Evolutionary conservation across 257 asterid species (phyloP).

Genomic region (Solanum virginianum): DNA sequence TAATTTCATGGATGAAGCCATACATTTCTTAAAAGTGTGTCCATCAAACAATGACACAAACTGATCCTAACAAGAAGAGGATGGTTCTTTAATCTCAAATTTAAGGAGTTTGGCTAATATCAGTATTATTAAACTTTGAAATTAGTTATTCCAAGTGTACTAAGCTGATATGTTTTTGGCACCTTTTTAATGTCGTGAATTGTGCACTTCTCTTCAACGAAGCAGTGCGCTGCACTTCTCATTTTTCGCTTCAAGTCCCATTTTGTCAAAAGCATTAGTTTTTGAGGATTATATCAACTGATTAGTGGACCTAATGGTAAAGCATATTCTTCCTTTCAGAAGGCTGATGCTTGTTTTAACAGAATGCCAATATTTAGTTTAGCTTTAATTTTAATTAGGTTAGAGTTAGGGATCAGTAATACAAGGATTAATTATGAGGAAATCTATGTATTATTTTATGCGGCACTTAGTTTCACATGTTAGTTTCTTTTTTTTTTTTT

Average conservation of each 20-base stretch:
- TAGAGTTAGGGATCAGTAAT: not conserved
- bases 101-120: not conserved
- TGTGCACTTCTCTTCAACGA: not conserved
- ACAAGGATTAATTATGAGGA: not conserved
- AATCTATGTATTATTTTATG: not conserved
- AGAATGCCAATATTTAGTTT: not conserved
- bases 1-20: not conserved
- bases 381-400: not conserved
- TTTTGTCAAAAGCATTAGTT: not conserved
- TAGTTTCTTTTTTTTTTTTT: too few relatives aligned
- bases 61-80: not conserved
- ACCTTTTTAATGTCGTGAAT: not conserved
- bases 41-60: not conserved
- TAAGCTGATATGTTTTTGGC: not conserved
- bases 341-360: not conserved
- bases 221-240: not conserved
- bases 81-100: not conserved
- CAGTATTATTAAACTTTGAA: not conserved
- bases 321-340: not conserved
- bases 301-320: not conserved
- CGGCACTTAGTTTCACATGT: not conserved
- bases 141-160: too few relatives aligned
- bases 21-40: not conserved
- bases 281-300: not conserved
- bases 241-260: not conserved